Evolutionary conservation across 2,329 filamentous ascomycete genomes (phyloP).

Genomic region (Boeremia lycopersici): DNA sequence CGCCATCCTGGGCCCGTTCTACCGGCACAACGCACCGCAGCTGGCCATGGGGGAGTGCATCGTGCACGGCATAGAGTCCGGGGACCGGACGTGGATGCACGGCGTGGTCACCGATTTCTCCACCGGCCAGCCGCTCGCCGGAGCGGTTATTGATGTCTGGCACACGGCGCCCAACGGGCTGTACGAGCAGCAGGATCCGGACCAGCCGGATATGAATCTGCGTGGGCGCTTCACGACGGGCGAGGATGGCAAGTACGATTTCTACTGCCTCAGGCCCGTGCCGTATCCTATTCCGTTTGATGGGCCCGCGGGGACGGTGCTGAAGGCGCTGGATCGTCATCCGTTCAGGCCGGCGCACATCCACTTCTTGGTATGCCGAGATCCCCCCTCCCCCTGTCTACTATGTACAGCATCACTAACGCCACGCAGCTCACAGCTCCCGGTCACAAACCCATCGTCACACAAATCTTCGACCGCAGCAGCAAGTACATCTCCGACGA

Average conservation of each 20-base stretch:
- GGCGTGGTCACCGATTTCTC: conserved; percentile 63
- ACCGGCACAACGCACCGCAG: conserved; percentile 73
- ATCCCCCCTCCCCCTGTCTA: not conserved
- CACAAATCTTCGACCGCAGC: conserved; percentile 76
- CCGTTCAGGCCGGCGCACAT: conserved; percentile 68
- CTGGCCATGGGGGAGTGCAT: conserved; percentile 74
- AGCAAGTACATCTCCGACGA: conserved; percentile 67
- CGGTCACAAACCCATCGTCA: conserved; percentile 72
- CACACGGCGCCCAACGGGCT: conserved; percentile 74
- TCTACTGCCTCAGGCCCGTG: conserved; percentile 52
- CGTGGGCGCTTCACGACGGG: conserved; percentile 75
- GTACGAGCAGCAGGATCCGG: conserved; percentile 73
- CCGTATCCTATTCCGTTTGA: conserved; percentile 62
- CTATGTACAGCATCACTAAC: not conserved
- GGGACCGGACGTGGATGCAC: conserved; percentile 68
- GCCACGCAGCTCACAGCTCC: conserved; percentile 56
- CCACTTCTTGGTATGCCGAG: conserved; percentile 60
- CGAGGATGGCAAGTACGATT: conserved; percentile 64
- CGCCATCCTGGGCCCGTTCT: conserved; percentile 85
- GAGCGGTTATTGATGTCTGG: conserved; percentile 77
- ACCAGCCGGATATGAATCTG: conserved; percentile 75
- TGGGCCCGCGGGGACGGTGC: conserved; percentile 63
- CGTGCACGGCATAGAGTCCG: conserved; percentile 53
- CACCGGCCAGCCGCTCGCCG: conserved; percentile 68
- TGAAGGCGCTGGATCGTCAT: conserved; percentile 65